A percentile compares a stretch with the other conserved stretches of the same genome.
phyloP scores from a whole-genome alignment of 768 basidiomycete species.

The Asterophora parasitica region DNA sequence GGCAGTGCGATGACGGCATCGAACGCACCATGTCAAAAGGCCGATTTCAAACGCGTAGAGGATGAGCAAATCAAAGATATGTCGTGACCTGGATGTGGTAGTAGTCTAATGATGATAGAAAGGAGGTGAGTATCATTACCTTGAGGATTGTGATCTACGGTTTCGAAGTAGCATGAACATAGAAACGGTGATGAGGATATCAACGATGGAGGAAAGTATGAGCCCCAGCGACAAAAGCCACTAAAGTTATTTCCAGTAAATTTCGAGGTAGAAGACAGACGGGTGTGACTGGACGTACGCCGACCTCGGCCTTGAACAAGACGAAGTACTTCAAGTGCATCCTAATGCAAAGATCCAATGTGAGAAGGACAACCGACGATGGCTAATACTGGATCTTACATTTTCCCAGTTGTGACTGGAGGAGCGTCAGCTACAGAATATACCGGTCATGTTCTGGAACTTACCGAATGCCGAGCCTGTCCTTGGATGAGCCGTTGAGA shows the following conservation, averaged over 20 bases:
- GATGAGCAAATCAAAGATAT: conserved; percentile 33
- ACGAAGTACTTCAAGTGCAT: conserved; percentile 16
- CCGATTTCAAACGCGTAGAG: conserved; percentile 42
- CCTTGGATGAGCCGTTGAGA: too few species aligned
- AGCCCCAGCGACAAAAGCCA: conserved; percentile 44
- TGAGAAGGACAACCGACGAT: neutral
- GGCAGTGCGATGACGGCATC: neutral
- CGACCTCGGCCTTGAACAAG: conserved; percentile 16
- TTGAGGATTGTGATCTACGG: conserved; percentile 27
- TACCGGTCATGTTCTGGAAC: neutral
- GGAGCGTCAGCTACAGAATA: too few species aligned
- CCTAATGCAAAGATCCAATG: conserved; percentile 9
- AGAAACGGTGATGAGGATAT: conserved; percentile 29
- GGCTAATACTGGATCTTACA: conserved; percentile 13
- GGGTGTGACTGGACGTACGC: conserved; percentile 10
- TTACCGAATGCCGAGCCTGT: conserved; percentile 16
- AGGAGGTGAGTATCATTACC: conserved; percentile 16
- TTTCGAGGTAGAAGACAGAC: too few species aligned
- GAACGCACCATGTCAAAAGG: conserved; percentile 29
- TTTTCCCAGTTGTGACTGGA: conserved; percentile 21
- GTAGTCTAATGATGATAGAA: neutral
- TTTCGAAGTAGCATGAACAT: conserved; percentile 23
- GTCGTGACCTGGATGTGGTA: conserved; percentile 26
- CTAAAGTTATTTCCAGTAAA: too few species aligned
- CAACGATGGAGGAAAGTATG: conserved; percentile 35